Percentiles rank a stretch among this genome's conserved stretches.
Evolutionary conservation across 176 grass and related monocot species (phyloP).

Genomic region (Phragmites australis): DNA sequence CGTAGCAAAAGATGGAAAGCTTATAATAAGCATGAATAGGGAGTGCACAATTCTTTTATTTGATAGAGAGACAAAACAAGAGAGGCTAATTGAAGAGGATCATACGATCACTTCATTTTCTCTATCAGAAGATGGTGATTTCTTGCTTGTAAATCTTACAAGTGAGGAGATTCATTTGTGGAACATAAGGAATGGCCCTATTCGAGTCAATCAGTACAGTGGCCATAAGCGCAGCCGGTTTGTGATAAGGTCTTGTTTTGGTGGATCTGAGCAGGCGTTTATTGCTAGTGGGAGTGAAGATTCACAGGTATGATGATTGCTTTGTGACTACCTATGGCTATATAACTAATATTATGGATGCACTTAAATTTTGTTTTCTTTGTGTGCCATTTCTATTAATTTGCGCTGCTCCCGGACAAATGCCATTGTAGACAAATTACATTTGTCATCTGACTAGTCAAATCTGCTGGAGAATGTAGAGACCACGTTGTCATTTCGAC

Average conservation of each 20-base stretch:
- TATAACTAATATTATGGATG: constrained; percentile 1
- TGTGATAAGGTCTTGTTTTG: constrained; percentile 94
- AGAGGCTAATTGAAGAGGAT: constrained; percentile 72
- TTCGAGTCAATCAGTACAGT: constrained; percentile 59
- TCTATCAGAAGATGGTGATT: constrained; percentile 80
- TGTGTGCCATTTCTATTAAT: constrained; percentile 17
- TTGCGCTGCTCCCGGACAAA: not conserved
- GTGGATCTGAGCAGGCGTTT: constrained; percentile 80
- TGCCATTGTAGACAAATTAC: not conserved
- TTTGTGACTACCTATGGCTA: not conserved
- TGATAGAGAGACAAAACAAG: constrained; percentile 65
- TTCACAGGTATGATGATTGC: constrained; percentile 61
- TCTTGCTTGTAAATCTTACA: constrained; percentile 76
- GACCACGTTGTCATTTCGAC: not conserved
- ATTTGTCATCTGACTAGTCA: not conserved
- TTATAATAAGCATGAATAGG: constrained; percentile 64
- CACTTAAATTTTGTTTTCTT: constrained; percentile 7
- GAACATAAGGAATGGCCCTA: constrained; percentile 70
- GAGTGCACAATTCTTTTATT: constrained; percentile 61
- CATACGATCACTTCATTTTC: constrained; percentile 71
- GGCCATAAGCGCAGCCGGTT: constrained; percentile 78
- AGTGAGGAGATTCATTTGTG: constrained; percentile 85
- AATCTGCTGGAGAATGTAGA: not conserved
- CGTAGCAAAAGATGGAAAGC: constrained; percentile 59
- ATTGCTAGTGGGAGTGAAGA: constrained; percentile 97